Conservation (phyloP, 768 basidiomycete genomes). For the Xerocomus spinulosus region DNA sequence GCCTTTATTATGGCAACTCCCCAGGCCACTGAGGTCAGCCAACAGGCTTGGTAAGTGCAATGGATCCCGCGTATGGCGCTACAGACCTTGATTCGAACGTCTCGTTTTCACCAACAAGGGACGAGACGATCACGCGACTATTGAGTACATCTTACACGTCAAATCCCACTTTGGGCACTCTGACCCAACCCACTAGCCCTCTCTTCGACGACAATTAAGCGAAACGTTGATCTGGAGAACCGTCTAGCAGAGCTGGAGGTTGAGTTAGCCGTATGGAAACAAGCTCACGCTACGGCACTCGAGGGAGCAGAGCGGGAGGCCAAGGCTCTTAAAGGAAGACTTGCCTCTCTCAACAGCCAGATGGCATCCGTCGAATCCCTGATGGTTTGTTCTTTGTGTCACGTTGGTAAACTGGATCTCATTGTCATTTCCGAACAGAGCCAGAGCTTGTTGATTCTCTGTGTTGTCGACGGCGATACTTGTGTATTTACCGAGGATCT, state of each 20-base stretch:
- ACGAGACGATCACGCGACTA: slow-evolving; percentile 59
- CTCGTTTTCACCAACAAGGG: slow-evolving; percentile 42
- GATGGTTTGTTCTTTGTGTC: slow-evolving; percentile 27
- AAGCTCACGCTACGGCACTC: slow-evolving; percentile 58
- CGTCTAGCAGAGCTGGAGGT: slow-evolving; percentile 64
- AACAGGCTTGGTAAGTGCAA: slow-evolving; percentile 58
- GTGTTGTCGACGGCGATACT: slow-evolving; percentile 70
- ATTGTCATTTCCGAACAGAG: slow-evolving; percentile 35
- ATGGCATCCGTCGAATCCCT: slow-evolving; percentile 55
- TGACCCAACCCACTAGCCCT: slow-evolving; percentile 42
- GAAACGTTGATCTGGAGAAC: slow-evolving; percentile 59
- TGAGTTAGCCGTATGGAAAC: slow-evolving; percentile 67
- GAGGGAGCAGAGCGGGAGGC: slow-evolving; percentile 61
- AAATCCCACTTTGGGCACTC: slow-evolving; percentile 3
- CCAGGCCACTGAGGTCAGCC: slow-evolving; percentile 54
- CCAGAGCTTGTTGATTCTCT: slow-evolving; percentile 65
- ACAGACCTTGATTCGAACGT: slow-evolving; percentile 16
- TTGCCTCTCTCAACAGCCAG: slow-evolving; percentile 60
- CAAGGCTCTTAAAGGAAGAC: slow-evolving; percentile 64
- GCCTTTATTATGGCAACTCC: slow-evolving; percentile 49
- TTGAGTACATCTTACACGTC: slow-evolving; percentile 41
- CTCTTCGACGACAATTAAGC: slow-evolving; percentile 58
- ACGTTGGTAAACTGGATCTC: neutral
- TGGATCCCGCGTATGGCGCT: slow-evolving; percentile 5
- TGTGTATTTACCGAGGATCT: slow-evolving; percentile 60